Base-by-base conservation (phyloP, 257 asterid genomes). In the Fraxinus anomala region DNA sequence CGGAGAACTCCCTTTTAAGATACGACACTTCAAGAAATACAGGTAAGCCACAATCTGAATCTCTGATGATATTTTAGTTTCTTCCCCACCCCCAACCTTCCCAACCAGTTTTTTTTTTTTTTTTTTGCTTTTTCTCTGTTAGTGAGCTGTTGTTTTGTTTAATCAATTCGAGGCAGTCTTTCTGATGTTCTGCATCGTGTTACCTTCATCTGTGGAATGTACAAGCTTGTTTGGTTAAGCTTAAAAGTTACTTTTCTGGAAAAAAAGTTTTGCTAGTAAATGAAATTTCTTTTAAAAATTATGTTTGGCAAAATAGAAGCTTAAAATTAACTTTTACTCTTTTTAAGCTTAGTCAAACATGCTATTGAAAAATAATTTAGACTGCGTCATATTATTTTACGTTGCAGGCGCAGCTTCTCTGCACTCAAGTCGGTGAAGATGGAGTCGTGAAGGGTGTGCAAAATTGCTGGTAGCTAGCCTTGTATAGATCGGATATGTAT, bases 21-120 rank as follows among this genome's bases (percentile, higher is more conserved):
- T 88, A 85, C 21, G 90, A 79, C 81, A 85, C 96, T 80, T 87
- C 94, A 65, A 87, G 89, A 76, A 90, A 91, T 86, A 91, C 97
- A 82, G 92, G 96, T 91, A 77, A 72, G 72, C 17, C 31, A 10
- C 65, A 44, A 23, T 13, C 54, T 10, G 30, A 37, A 37, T 5
- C 40, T 36, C 40, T 36, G 40, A 36, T 49, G 47, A 11, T 40
- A 40, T 9, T 9, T 40, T 33, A 6, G 54, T 34, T 65, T 63
- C 44, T 59, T 61, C 47, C 47, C 47, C 47, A 40, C 16, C 47
- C 47, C 14, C 16, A 40, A 40, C 40, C 9, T 6, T 5, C 40
- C 10, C 40, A 40, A 37, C 8, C 12, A 8, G 10, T 26, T 26
- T 26, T 26, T 26, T 26, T 26, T 26, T 26, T 26, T 26, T 26